These are phyloP conservation scores for Kitagawia praeruptora DNA, from an alignment of 129 eudicot genomes.

Conservation along the genomic window DNA sequence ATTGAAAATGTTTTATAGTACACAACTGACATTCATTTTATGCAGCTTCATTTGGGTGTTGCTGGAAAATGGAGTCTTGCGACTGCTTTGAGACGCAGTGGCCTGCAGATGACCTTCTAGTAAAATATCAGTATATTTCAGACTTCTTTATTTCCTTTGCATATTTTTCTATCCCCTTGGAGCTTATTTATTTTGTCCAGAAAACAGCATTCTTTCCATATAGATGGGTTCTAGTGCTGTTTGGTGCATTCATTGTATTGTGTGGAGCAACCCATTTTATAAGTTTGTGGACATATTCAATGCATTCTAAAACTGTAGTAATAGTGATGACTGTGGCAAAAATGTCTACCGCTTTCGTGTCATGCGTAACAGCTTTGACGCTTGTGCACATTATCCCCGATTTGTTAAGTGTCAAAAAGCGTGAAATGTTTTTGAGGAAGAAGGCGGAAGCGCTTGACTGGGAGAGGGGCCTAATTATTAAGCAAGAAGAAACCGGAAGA, in stretches of 20 bases:
- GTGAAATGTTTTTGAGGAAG: constrained; percentile 39
- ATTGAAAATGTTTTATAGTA: too few species aligned
- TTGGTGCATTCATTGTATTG: constrained; percentile 55
- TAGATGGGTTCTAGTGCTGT: constrained; percentile 63
- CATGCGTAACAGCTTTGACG: constrained; percentile 56
- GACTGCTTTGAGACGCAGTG: constrained; percentile 52
- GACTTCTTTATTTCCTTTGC: constrained; percentile 59
- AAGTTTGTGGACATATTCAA: constrained; percentile 42
- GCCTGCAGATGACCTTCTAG: constrained; percentile 47
- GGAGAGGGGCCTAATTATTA: constrained; percentile 54
- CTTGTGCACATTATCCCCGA: constrained; percentile 55
- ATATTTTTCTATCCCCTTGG: constrained; percentile 59
- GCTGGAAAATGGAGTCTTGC: constrained; percentile 42
- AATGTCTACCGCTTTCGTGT: constrained; percentile 47
- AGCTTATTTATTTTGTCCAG: constrained; percentile 60
- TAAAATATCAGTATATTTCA: constrained; percentile 53
- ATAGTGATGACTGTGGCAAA: constrained; percentile 51
- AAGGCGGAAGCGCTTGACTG: constrained; percentile 60
- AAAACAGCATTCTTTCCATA: constrained; percentile 58
- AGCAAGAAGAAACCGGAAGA: constrained; percentile 57
- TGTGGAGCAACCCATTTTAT: constrained; percentile 63
- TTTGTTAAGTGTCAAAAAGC: constrained; percentile 46
- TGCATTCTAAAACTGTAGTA: constrained; percentile 57
- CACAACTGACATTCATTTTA: constrained; percentile 11
- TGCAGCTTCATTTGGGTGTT: constrained; percentile 26